Percentiles rank a stretch among this genome's conserved stretches.
Evolutionary conservation across 2,329 filamentous ascomycete species (phyloP).

Genomic region (Sarocladium kiliense): DNA sequence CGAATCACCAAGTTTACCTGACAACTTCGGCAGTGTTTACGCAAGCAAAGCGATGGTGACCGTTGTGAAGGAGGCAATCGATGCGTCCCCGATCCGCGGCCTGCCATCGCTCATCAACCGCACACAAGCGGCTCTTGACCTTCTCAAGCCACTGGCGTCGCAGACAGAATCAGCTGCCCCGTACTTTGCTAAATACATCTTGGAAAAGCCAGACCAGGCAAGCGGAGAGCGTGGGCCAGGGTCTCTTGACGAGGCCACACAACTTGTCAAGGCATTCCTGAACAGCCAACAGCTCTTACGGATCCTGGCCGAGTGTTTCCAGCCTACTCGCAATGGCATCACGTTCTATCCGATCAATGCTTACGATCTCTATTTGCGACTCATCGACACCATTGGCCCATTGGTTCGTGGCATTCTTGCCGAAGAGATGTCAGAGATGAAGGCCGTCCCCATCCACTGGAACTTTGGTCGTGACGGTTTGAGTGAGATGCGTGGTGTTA

Average conservation of each 20-base stretch:
- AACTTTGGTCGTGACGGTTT: slow-evolving; percentile 28
- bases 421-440: slow-evolving; percentile 59
- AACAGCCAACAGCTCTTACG: slow-evolving; percentile 72
- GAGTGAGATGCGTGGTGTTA: slow-evolving; percentile 16
- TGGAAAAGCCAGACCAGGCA: slow-evolving; percentile 31
- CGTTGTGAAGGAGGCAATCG: slow-evolving; percentile 72
- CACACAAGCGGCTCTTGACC: slow-evolving; percentile 63
- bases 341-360: slow-evolving; percentile 75
- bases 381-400: slow-evolving; percentile 71
- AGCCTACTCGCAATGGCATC: slow-evolving; percentile 53
- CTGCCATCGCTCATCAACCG: slow-evolving; percentile 77
- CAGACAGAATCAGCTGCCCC: slow-evolving; percentile 45
- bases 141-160: slow-evolving; percentile 59
- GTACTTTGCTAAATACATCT: slow-evolving; percentile 67
- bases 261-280: slow-evolving; percentile 66
- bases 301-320: slow-evolving; percentile 70
- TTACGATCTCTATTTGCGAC: slow-evolving; percentile 72
- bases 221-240: slow-evolving; percentile 20
- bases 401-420: slow-evolving; percentile 76
- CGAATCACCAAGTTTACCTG: slow-evolving; percentile 73
- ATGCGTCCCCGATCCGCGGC: slow-evolving; percentile 73
- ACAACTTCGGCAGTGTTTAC: slow-evolving; percentile 50
- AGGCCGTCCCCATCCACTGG: slow-evolving; percentile 61
- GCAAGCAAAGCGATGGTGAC: slow-evolving; percentile 67
- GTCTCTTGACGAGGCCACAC: slow-evolving; percentile 19